These are phyloP conservation scores for Coemansia sp. DNA, from an alignment of 192 early-diverging fungal species.

Conservation along the genomic window DNA sequence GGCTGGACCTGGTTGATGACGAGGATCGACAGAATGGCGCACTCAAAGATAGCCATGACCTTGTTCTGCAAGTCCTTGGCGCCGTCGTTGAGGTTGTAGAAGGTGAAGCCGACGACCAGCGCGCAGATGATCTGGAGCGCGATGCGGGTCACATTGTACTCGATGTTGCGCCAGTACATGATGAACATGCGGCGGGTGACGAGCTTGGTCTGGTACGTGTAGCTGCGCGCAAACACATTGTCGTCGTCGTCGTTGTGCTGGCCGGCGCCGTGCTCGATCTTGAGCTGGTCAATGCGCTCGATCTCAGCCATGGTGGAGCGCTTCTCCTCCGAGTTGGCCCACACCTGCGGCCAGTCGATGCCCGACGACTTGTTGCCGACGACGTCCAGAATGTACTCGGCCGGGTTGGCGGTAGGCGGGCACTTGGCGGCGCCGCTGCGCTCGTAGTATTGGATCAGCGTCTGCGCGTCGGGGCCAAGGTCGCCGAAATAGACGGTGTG, in stretches of 20 bases:
- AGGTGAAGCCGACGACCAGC: slow-evolving; percentile 69
- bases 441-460: slow-evolving; percentile 74
- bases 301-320: slow-evolving; percentile 26
- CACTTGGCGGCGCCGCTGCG: slow-evolving; percentile 67
- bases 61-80: slow-evolving; percentile 61
- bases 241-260: slow-evolving; percentile 22
- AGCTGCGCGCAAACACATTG: slow-evolving; percentile 29
- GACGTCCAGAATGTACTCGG: slow-evolving; percentile 83
- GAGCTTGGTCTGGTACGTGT: slow-evolving; percentile 53
- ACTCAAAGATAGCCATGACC: slow-evolving; percentile 57
- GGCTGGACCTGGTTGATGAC: slow-evolving; percentile 66
- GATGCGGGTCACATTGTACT: slow-evolving; percentile 69
- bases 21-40: slow-evolving; percentile 56
- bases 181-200: slow-evolving; percentile 68
- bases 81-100: slow-evolving; percentile 60
- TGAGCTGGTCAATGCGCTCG: slow-evolving; percentile 43
- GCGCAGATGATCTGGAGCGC: slow-evolving; percentile 57
- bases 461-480: slow-evolving; percentile 64
- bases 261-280: slow-evolving; percentile 9
- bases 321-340: slow-evolving; percentile 51
- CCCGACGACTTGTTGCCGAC: slow-evolving; percentile 63
- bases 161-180: slow-evolving; percentile 67
- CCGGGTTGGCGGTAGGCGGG: slow-evolving; percentile 68
- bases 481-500: slow-evolving; percentile 80
- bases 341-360: slow-evolving; percentile 57